phyloP scores from a whole-genome alignment of 768 basidiomycete species.

The Suillus brevipes region DNA sequence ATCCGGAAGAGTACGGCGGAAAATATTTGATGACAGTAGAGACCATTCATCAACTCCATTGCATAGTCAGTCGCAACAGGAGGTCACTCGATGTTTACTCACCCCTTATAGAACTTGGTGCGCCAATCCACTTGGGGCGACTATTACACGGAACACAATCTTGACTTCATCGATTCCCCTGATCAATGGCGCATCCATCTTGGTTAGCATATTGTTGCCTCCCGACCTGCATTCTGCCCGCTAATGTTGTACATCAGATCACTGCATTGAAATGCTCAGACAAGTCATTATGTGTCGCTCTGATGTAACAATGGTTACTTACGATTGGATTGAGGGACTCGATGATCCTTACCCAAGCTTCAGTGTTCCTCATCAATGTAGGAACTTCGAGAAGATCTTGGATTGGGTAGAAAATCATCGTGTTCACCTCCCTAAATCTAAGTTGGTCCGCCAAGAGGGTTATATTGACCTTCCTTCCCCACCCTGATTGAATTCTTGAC shows the following conservation, averaged over 20 bases:
- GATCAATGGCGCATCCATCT: slow-evolving; percentile 5
- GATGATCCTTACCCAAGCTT: background rate
- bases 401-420: background rate
- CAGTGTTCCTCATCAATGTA: background rate
- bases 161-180: background rate
- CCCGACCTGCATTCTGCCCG: background rate
- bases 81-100: background rate
- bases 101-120: slow-evolving; percentile 11
- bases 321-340: slow-evolving; percentile 11
- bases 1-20: slow-evolving; percentile 11
- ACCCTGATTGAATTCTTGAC: background rate
- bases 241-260: slow-evolving; percentile 3
- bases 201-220: slow-evolving; percentile 1
- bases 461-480: background rate
- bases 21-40: slow-evolving; percentile 13
- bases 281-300: slow-evolving; percentile 13
- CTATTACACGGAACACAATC: slow-evolving; percentile 5
- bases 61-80: slow-evolving; percentile 9
- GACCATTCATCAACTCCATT: slow-evolving; percentile 12
- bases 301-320: slow-evolving; percentile 11
- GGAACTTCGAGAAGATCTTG: background rate
- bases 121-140: slow-evolving; percentile 10
- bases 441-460: background rate
- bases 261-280: slow-evolving; percentile 12
- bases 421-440: background rate